A percentile compares a stretch with the other conserved stretches of the same genome.
These are phyloP conservation scores for Elaeagnus macrophylla DNA, from an alignment of 306 rosid species.

Conservation along the genomic window DNA sequence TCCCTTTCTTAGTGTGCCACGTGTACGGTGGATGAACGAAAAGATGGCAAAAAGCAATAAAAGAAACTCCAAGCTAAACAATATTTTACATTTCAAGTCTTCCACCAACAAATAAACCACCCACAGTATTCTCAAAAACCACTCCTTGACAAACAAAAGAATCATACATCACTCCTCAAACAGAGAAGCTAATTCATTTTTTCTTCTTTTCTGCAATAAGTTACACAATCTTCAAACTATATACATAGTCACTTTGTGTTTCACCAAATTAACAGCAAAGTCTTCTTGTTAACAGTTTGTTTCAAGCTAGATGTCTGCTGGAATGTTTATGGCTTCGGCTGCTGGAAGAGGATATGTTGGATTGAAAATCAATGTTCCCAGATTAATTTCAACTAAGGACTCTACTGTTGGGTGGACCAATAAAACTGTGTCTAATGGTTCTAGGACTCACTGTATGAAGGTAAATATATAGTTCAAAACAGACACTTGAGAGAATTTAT, in stretches of 20 bases:
- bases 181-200: conserved; percentile 11
- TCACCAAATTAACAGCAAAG: background rate
- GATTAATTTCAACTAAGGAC: conserved; percentile 18
- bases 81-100: background rate
- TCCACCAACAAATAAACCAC: conserved; percentile 20
- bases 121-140: conserved; percentile 24
- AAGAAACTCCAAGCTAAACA: conserved; percentile 18
- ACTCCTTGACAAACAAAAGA: background rate
- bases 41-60: conserved; percentile 3
- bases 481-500: background rate
- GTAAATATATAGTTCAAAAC: conserved; percentile 10
- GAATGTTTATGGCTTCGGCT: conserved; percentile 19
- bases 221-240: conserved; percentile 14
- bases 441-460: conserved; percentile 49
- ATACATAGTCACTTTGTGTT: background rate
- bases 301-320: conserved; percentile 37
- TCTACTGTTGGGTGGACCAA: conserved; percentile 31
- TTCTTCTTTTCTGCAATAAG: conserved; percentile 13
- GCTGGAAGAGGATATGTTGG: conserved; percentile 34
- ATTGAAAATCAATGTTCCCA: conserved; percentile 31
- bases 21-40: conserved; percentile 3
- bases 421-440: conserved; percentile 50
- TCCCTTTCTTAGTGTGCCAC: background rate
- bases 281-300: background rate
- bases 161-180: conserved; percentile 11